phyloP scores from a whole-genome alignment of 352 stramenopile genomes.

The Globisporangium barbulae region DNA sequence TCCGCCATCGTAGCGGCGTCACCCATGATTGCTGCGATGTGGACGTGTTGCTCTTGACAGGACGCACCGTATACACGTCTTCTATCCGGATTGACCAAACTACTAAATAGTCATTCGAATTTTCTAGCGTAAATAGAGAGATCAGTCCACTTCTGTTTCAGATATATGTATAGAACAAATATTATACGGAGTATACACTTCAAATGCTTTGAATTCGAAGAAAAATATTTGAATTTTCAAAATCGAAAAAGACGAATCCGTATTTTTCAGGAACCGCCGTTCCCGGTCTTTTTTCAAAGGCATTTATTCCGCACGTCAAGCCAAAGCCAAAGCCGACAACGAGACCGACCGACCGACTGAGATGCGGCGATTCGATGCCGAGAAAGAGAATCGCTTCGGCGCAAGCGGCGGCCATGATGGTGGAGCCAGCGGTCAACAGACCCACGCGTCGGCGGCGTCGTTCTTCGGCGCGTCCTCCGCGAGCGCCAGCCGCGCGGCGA shows the following conservation, averaged over 20 bases:
- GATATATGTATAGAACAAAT: too few relatives aligned
- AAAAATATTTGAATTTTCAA: slow-evolving; percentile 32
- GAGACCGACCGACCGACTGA: not conserved
- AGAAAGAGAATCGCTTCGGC: slow-evolving; percentile 59
- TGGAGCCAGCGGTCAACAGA: not conserved
- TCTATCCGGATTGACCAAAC: too few relatives aligned
- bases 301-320: not conserved
- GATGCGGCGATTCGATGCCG: slow-evolving; percentile 62
- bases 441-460: slow-evolving; percentile 16
- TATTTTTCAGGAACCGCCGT: not conserved
- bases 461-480: slow-evolving; percentile 18
- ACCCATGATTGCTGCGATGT: not conserved
- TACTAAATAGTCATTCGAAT: not conserved
- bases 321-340: not conserved
- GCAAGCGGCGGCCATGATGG: not conserved
- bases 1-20: not conserved
- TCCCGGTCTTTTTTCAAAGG: not conserved
- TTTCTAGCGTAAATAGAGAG: not conserved
- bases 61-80: too few relatives aligned
- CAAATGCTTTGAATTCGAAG: not conserved
- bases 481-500: slow-evolving; percentile 21
- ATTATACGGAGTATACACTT: not conserved
- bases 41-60: not conserved
- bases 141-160: too few relatives aligned
- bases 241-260: not conserved